Conservation (phyloP, 768 basidiomycete genomes). For the Amanita fuliginea region DNA sequence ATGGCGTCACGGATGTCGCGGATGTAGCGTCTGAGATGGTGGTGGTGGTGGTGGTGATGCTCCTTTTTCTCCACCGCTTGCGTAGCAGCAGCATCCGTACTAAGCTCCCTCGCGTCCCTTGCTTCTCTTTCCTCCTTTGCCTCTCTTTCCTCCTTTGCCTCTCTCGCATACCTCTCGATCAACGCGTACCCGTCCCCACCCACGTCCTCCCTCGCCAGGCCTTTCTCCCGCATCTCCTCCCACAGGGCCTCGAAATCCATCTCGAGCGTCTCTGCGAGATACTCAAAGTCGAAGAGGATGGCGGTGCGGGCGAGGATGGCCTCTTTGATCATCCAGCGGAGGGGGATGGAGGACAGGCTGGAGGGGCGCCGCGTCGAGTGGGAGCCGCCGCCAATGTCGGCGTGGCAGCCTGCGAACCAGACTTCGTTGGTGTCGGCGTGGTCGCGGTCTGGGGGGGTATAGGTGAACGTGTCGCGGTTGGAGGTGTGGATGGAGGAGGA, state of each 20-base stretch:
- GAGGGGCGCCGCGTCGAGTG: constrained; percentile 5
- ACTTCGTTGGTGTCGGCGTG: constrained; percentile 3
- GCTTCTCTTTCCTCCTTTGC: not conserved
- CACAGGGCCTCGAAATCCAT: not conserved
- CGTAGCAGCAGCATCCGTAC: no score
- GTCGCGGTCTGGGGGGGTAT: not conserved
- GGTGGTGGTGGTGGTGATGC: not conserved
- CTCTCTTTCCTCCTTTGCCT: not conserved
- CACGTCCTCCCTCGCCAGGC: not conserved
- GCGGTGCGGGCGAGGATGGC: constrained; percentile 32
- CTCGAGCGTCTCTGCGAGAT: constrained; percentile 22
- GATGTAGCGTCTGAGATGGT: not conserved
- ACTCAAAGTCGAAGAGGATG: constrained; percentile 28
- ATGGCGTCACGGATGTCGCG: not conserved
- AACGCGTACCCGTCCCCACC: constrained; percentile 12
- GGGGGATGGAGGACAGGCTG: constrained; percentile 26
- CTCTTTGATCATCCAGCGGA: constrained; percentile 49
- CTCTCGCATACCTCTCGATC: not conserved
- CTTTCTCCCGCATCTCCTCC: not conserved
- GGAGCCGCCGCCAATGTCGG: constrained; percentile 23
- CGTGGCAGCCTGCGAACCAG: constrained; percentile 26
- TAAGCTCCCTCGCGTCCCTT: not conserved
- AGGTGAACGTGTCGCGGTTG: not conserved
- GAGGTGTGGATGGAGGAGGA: not conserved
- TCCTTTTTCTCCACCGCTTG: not conserved